Conservation (phyloP, 257 asterid species). For the Gentiana straminea region DNA sequence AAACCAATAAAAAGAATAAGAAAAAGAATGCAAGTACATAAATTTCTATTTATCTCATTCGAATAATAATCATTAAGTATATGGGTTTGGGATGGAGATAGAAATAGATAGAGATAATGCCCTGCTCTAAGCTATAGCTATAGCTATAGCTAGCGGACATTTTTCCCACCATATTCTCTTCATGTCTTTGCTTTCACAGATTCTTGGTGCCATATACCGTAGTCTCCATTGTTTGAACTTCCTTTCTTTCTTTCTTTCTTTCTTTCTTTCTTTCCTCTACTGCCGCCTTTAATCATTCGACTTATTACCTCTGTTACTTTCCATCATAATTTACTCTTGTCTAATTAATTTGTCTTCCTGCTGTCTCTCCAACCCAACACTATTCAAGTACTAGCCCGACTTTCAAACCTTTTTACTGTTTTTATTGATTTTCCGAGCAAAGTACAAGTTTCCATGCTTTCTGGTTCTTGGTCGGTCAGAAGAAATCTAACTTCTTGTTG, state of each 20-base stretch:
- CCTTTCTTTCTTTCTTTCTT: conserved; percentile 6
- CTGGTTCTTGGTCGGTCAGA: conserved; percentile 17
- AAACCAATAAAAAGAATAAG: too few relatives aligned
- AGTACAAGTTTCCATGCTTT: conserved; percentile 10
- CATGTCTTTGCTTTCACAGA: conserved; percentile 62
- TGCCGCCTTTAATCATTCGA: conserved; percentile 14
- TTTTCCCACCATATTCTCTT: conserved; percentile 77
- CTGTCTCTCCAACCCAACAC: conserved; percentile 15
- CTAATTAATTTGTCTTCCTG: conserved; percentile 17
- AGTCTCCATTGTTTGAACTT: conserved; percentile 41
- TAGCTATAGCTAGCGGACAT: conserved; percentile 42
- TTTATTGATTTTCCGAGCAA: conserved; percentile 19
- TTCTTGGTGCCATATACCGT: conserved; percentile 38
- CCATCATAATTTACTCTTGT: conserved; percentile 12
- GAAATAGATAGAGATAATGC: conserved; percentile 65
- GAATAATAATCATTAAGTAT: conserved; percentile 7
- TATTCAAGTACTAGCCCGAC: conserved; percentile 31
- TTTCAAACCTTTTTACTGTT: conserved; percentile 1
- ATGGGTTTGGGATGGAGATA: conserved; percentile 36
- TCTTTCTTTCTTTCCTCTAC: conserved; percentile 7
- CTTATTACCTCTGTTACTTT: conserved; percentile 36
- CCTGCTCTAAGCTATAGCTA: conserved; percentile 15
- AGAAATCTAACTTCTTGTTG: neutral
- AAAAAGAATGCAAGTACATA: too few relatives aligned
- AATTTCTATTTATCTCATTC: conserved; percentile 1